Evolutionary conservation across 208 protist genomes (phyloP), one percentile per base, ranked within the genome.

Genomic region (Acanthamoeba divionensis): DNA sequence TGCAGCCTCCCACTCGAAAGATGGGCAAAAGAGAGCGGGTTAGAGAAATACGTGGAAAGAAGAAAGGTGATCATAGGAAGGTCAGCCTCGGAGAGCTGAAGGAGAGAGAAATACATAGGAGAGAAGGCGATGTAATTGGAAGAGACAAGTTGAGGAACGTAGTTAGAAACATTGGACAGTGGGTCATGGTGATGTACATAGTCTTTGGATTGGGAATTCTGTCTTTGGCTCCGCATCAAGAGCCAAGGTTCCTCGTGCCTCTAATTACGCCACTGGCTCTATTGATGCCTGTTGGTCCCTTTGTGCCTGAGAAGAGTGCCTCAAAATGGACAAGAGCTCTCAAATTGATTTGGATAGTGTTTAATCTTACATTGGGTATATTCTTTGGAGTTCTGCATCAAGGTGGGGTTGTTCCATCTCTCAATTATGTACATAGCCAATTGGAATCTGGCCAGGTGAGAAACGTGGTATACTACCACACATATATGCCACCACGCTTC

Each of bases 371-470:
- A 10, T 24, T 88, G 2, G 57, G 65, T 4, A 38, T 88, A 12
- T 88, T 88, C 79, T 88, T 88, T 21, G 79, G 79, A 38, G 21
- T 45, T 13, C 26, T 88, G 4, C 79, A 88, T 45, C 79, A 88
- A 38, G 79, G 44, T 7, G 79, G 79, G 3, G 57, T 88, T 2
- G 57, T 88, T 21, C 79, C 79, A 8, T 88, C 79, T 26, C 31
- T 88, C 21, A 33, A 50, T 75, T 47, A 5, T 36, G 15, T 29
- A 79, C 36, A 54, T 38, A 21, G 13, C 45, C 36, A 15, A 26
- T 79, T 79, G 12, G 50, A 48, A 6, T 7, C 69, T 5, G 18
- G 47, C 8, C n/a, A 29, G 9, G 36, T n/a, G 15, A 41, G 50
- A 12, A 47, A 83, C 9, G 79, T 50, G 18, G 55, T 88, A 10